Conservation (phyloP, 2,329 filamentous ascomycete genomes). For the Juglanconis sp. region DNA sequence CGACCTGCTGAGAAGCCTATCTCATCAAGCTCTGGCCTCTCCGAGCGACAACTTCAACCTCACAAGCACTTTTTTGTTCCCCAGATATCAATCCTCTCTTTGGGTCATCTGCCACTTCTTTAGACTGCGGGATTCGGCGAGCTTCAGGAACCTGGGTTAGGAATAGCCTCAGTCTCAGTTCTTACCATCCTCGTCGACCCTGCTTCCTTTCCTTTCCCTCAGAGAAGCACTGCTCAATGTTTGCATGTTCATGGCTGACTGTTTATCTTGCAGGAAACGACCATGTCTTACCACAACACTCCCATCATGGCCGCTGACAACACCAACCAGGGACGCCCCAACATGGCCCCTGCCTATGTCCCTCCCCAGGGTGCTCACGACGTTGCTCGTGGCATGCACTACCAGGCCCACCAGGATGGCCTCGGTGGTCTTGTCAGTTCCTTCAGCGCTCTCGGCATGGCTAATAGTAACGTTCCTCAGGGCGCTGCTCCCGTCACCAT, state of each 20-base stretch:
- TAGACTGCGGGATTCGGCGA: no score
- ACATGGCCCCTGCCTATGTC: slow-evolving; percentile 21
- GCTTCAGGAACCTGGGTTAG: neutral
- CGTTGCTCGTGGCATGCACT: slow-evolving; percentile 23
- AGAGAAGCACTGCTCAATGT: neutral
- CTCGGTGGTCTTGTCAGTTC: slow-evolving; percentile 20
- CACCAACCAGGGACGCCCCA: slow-evolving; percentile 22
- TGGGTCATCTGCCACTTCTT: neutral
- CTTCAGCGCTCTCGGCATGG: slow-evolving; percentile 19
- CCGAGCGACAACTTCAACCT: neutral
- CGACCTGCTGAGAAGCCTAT: no score
- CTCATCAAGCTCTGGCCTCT: neutral
- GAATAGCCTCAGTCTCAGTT: neutral
- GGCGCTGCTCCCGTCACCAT: slow-evolving; percentile 21
- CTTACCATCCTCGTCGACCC: neutral
- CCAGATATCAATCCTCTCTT: neutral
- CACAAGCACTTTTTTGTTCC: neutral
- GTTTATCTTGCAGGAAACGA: slow-evolving; percentile 9
- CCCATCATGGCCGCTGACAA: slow-evolving; percentile 23
- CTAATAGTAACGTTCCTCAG: slow-evolving; percentile 22
- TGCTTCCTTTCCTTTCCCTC: neutral
- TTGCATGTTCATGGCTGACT: slow-evolving; percentile 10
- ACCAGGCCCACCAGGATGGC: slow-evolving; percentile 20
- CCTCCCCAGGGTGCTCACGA: slow-evolving; percentile 23
- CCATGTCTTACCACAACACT: slow-evolving; percentile 25